Conservation (phyloP, 2,329 filamentous ascomycete genomes). For the Venturiaceae sp. region DNA sequence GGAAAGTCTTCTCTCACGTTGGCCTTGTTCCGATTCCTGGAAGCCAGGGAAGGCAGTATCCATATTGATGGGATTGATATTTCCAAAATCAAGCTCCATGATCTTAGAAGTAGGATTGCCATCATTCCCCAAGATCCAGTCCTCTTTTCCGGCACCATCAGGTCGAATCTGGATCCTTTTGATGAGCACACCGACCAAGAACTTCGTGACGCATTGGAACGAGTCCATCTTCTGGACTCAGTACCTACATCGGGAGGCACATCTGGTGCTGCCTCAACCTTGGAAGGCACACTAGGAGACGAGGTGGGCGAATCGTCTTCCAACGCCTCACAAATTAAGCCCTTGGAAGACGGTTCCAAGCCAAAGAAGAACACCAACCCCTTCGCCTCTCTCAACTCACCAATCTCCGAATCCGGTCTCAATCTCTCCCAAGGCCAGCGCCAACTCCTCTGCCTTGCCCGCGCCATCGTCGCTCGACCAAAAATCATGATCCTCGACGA, state of each 20-base stretch:
- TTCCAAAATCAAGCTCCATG: slow-evolving; percentile 58
- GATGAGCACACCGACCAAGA: slow-evolving; percentile 58
- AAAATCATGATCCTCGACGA: slow-evolving; percentile 75
- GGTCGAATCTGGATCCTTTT: slow-evolving; percentile 70
- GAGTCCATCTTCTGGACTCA: slow-evolving; percentile 54
- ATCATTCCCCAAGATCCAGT: slow-evolving; percentile 81
- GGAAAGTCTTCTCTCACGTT: slow-evolving; percentile 70
- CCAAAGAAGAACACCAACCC: slow-evolving; percentile 11
- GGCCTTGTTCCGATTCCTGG: slow-evolving; percentile 68
- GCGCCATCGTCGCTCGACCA: slow-evolving; percentile 36
- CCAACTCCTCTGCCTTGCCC: slow-evolving; percentile 15
- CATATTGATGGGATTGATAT: slow-evolving; percentile 66
- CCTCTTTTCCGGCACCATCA: slow-evolving; percentile 68
- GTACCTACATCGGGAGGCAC: not conserved
- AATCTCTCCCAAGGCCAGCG: slow-evolving; percentile 15
- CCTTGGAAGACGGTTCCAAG: not conserved
- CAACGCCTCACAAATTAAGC: not conserved
- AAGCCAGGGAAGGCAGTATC: slow-evolving; percentile 24
- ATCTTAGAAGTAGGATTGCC: slow-evolving; percentile 62
- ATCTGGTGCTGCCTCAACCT: not conserved
- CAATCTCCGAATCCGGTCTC: slow-evolving; percentile 12
- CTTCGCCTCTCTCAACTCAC: slow-evolving; percentile 12
- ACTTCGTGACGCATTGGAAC: slow-evolving; percentile 57
- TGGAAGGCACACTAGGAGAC: not conserved
- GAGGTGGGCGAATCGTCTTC: not conserved